phyloP scores from a whole-genome alignment of 495 filamentous ascomycete species.

The Evernia prunastri region DNA sequence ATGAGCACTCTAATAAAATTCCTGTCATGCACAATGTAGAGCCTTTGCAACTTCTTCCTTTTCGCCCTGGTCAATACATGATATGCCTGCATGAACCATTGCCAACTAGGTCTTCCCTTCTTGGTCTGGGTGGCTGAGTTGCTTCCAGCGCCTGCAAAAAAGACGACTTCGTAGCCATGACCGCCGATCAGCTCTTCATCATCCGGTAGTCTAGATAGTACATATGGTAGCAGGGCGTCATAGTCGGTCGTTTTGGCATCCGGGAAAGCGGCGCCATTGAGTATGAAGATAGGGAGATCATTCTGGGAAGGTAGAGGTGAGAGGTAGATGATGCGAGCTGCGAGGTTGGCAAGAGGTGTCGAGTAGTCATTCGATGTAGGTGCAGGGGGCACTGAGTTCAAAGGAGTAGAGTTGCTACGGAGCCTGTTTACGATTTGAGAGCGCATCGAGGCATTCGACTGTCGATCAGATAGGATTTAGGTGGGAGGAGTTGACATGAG shows the following conservation, averaged over 20 bases:
- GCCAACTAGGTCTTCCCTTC: conserved; percentile 46
- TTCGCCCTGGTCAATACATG: conserved; percentile 46
- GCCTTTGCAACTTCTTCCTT: conserved; percentile 45
- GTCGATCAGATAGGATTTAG: not conserved
- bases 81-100: conserved; percentile 54
- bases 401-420: conserved; percentile 22
- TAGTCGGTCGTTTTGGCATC: conserved; percentile 46
- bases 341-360: conserved; percentile 33
- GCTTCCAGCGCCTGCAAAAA: conserved; percentile 48
- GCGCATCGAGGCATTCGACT: conserved; percentile 19
- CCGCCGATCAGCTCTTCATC: conserved; percentile 49
- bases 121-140: conserved; percentile 30
- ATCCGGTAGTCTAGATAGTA: conserved; percentile 46
- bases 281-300: conserved; percentile 44
- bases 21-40: conserved; percentile 53
- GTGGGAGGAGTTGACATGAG: not conserved
- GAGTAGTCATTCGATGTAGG: conserved; percentile 37
- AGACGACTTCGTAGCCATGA: conserved; percentile 48
- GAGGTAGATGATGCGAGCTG: conserved; percentile 44
- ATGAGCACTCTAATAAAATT: conserved; percentile 50
- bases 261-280: conserved; percentile 51
- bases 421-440: conserved; percentile 23
- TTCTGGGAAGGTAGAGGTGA: conserved; percentile 42
- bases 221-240: conserved; percentile 49
- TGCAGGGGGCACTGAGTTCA: conserved; percentile 28